Evolutionary conservation across 2,329 filamentous ascomycete genomes (phyloP), one percentile per base, ranked within the genome.

Genomic region (Neocatenulostroma microsporum): DNA sequence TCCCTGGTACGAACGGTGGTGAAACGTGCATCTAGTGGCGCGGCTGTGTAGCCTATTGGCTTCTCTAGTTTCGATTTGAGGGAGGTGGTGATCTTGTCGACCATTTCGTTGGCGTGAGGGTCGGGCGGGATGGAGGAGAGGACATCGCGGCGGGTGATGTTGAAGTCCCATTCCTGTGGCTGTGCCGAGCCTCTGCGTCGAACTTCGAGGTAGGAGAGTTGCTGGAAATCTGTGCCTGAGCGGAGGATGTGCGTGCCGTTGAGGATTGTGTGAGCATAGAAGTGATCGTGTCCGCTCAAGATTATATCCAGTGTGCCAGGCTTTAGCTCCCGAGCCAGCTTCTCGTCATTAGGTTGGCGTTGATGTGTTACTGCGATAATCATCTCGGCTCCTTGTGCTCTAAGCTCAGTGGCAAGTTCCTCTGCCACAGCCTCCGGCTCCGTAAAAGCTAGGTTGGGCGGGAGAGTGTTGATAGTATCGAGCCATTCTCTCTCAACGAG

Each of bases 191-290:
- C n/a, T n/a, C n/a, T n/a, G n/a, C n/a, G n/a, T n/a, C n/a, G n/a
- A n/a, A n/a, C n/a, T 58, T 94, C 84, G 35, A 95, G 73, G 55
- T 94, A 94, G 55, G 84, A 91, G 21, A 94, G 67, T 57, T 95
- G 84, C 62, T 91, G 93, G 64, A 94, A 95, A 58, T 95, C 88
- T 13, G 80, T 85, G 1, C 88, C 87, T 0, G 84, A 93, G 2
- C 88, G 76, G n/a, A 95, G 67, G 3, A 94, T 76, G 52, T 94
- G 87, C 0, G 77, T 84, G 7, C 80, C 81, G 42, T 88, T 87
- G 58, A 91, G 73, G 37, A 87, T 55, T 37, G 71, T 74, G 61
- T 94, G 85, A 12, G 72, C 73, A 56, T 94, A 94, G 62, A 82
- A 91, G 57, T 95, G 88, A 51, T 94, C 88, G 54, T 94, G 87